Base-by-base conservation (phyloP, 75 land plant genomes). In the Larix kaempferi region DNA sequence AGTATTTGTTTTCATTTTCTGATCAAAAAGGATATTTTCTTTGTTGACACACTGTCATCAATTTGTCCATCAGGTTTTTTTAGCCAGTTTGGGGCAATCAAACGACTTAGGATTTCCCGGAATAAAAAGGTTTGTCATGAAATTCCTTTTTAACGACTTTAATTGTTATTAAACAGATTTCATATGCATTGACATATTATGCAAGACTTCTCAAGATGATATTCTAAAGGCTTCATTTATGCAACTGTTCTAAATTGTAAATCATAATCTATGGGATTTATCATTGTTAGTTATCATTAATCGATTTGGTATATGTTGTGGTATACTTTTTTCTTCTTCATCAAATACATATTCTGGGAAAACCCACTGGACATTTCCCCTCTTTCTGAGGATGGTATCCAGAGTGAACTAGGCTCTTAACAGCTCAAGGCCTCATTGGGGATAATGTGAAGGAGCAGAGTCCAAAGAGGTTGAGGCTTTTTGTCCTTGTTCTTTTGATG, bases 71-170 rank as follows among this genome's bases (percentile, higher is more conserved):
- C 84, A 96, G 99, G 88, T 71, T 96, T 88, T 59, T 96, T 96
- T 64, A 78, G 77, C 14, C 98, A 96, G 76, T 94, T 96, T 88
- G 99, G 99, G 23, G 78, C 60, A 10, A 82, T 94, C 55, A 92
- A 86, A 81, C 86, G 89, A 16, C 77, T 94, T 52, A 86, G 91
- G 23, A 73, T 96, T 49, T 89, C 99, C 3, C 75, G 99, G 52
- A 96, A 89, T 75, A 96, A 84, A 78, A 96, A 94, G 99, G 99
- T 92, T 56, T 2, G 78, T 57, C 14, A 19, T 27, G 16, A 26
- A 56, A 39, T 44, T 78, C 19, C 6, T 16, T 81, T 37, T 22
- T 6, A 72, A 21, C 5, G 33, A 69, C 12, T 57, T 35, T 0
- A 23, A 13, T 26, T 16, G 1, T 16, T 59, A 59, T 59, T 74